A percentile compares a stretch with the other conserved stretches of the same genome.
These are phyloP conservation scores for Cystobasidium ongulense DNA, from an alignment of 768 basidiomycete genomes.

Conservation along the genomic window DNA sequence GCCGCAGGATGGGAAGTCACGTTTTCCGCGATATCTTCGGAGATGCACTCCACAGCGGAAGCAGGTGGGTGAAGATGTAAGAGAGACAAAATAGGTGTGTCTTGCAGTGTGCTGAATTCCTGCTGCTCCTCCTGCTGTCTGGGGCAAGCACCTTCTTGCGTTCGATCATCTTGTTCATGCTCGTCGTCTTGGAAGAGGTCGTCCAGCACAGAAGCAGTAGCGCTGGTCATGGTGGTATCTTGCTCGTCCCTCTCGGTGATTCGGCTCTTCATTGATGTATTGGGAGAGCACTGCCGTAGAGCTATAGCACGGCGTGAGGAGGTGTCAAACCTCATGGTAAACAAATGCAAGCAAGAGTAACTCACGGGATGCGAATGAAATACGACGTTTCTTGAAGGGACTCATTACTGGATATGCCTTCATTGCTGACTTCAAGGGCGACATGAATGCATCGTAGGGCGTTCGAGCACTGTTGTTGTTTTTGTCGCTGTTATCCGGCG, in stretches of 20 bases:
- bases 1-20: neutral
- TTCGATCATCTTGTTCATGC: neutral
- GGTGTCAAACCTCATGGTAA: neutral
- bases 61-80: neutral
- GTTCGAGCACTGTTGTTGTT: neutral
- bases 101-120: neutral
- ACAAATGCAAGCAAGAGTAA: neutral
- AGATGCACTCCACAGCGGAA: too few species aligned
- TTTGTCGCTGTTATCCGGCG: neutral
- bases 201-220: constrained; percentile 16
- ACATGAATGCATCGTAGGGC: neutral
- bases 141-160: neutral
- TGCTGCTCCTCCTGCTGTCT: neutral
- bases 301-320: neutral
- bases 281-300: neutral
- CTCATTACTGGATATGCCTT: neutral
- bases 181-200: constrained; percentile 1
- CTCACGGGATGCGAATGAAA: neutral
- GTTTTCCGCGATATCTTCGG: neutral
- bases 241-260: neutral
- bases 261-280: neutral
- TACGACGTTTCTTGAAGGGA: neutral
- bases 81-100: neutral
- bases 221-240: neutral
- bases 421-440: neutral